These are phyloP conservation scores for Salix caprea DNA, from an alignment of 345 rosid species.

Conservation along the genomic window DNA sequence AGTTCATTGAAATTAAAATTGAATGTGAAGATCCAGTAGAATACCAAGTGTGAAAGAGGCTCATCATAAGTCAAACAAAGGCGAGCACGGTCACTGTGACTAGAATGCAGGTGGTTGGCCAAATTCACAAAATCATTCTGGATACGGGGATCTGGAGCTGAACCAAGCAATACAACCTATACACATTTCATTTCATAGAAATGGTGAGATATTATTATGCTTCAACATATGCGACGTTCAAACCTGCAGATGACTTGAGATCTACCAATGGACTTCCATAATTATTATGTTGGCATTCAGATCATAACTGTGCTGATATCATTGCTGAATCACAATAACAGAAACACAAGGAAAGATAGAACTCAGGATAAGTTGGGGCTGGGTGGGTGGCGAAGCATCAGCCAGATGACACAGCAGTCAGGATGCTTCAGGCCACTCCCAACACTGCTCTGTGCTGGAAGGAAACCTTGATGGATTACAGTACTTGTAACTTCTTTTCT, in stretches of 20 bases:
- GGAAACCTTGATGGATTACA: background rate
- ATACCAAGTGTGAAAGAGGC: slow-evolving; percentile 94
- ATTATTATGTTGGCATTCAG: background rate
- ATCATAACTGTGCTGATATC: background rate
- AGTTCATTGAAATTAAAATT: background rate
- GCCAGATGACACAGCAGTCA: background rate
- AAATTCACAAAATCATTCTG: slow-evolving; percentile 85
- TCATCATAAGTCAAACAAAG: slow-evolving; percentile 87
- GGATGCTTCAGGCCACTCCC: background rate
- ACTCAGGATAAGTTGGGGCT: too few relatives aligned
- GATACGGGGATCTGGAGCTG: slow-evolving; percentile 94
- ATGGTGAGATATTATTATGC: background rate
- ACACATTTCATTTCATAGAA: slow-evolving; percentile 14
- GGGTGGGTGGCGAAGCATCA: too few relatives aligned
- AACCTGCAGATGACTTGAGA: background rate
- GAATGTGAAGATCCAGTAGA: slow-evolving; percentile 7
- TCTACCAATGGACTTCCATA: background rate
- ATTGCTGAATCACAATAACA: background rate
- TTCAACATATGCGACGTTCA: background rate
- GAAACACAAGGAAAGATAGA: background rate
- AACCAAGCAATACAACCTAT: slow-evolving; percentile 88
- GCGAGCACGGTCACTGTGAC: slow-evolving; percentile 62
- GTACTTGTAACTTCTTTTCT: too few relatives aligned
- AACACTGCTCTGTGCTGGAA: too few relatives aligned
- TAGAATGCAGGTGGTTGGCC: slow-evolving; percentile 69